Conservation (phyloP, 441 rosid species). For the Croton setiger region DNA sequence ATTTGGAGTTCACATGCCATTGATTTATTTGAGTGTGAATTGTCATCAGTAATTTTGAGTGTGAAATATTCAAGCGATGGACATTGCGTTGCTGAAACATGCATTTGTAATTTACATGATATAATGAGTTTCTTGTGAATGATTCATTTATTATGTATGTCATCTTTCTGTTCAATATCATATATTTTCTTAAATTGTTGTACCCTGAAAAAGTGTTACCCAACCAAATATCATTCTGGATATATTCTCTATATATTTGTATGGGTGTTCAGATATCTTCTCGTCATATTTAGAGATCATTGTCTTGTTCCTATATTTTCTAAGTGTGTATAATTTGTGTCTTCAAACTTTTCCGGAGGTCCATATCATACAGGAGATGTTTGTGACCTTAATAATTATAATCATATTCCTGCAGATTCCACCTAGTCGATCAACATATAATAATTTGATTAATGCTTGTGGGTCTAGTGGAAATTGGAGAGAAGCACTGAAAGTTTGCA, state of each 20-base stretch:
- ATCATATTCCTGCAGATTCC: slow-evolving; percentile 56
- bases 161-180: background rate
- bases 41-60: background rate
- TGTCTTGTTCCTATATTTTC: background rate
- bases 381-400: slow-evolving; percentile 20
- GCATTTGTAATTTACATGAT: slow-evolving; percentile 2
- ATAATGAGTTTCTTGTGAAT: background rate
- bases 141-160: background rate
- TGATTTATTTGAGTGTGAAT: background rate
- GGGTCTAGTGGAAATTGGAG: slow-evolving; percentile 98
- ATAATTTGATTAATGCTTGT: slow-evolving; percentile 87
- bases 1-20: background rate
- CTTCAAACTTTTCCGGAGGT: slow-evolving; percentile 2
- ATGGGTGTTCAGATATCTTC: background rate
- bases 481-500: slow-evolving; percentile 78
- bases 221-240: background rate
- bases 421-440: slow-evolving; percentile 84
- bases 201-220: background rate
- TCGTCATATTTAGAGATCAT: background rate
- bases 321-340: background rate
- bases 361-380: background rate
- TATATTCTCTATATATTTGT: background rate
- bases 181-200: background rate
- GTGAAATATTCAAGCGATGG: slow-evolving; percentile 2
- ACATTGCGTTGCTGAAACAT: background rate